These are phyloP conservation scores for Chrysochromulina parva DNA, from an alignment of 78 protist genomes.

Conservation along the genomic window DNA sequence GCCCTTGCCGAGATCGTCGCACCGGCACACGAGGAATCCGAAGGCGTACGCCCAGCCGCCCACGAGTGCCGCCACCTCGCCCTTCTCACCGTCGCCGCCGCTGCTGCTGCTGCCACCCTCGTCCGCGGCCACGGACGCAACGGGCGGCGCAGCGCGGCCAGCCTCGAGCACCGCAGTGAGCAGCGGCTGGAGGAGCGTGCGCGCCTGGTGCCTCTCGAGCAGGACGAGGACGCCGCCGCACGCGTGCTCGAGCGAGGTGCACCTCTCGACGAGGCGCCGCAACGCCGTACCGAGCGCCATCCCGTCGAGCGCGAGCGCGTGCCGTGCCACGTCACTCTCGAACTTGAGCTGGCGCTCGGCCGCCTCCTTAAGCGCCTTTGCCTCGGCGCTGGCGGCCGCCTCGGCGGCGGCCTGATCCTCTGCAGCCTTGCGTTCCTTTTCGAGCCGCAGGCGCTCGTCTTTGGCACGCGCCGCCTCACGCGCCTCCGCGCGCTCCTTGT, in stretches of 20 bases:
- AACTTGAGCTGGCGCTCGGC: not conserved
- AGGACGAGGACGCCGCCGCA: slow-evolving; percentile 19
- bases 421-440: not conserved
- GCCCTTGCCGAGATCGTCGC: not conserved
- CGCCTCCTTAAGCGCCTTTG: not conserved
- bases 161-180: not conserved
- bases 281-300: not conserved
- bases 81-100: not conserved
- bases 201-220: not conserved
- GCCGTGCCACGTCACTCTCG: not conserved
- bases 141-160: not conserved
- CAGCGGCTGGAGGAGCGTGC: not conserved
- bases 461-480: not conserved
- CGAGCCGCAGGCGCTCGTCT: not conserved
- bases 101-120: too few species aligned
- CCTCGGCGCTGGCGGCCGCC: not conserved
- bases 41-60: not conserved
- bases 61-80: not conserved
- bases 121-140: too few species aligned
- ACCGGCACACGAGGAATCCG: not conserved
- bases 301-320: not conserved
- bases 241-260: not conserved
- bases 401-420: not conserved
- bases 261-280: not conserved
- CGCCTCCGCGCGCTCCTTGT: not conserved